Base-by-base conservation (phyloP, 345 rosid species). In the Laguncularia racemosa region DNA sequence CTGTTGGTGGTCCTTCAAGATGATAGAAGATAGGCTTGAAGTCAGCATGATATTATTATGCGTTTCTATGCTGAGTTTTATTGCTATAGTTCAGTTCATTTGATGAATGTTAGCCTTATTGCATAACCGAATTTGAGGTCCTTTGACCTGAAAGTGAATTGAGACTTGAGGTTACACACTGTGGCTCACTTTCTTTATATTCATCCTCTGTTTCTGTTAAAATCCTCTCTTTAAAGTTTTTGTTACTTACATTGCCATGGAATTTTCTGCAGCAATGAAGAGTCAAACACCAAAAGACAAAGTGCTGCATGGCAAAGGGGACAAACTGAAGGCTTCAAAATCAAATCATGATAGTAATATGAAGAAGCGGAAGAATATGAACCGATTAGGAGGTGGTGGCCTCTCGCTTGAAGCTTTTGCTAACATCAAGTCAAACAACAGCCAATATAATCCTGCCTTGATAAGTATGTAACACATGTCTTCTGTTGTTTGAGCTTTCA, bases 351-450 rank as follows among this genome's bases (percentile, higher is more conserved):
- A 33, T 33, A 55, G 46, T 48, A 69, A 53, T 59, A 60, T 44
- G 73, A 71, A 52, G 70, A 77, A 53, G 71, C 9, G 40, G 11
- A 82, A 70, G 82, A 92, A 89, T 77, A 63, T 84, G 73, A 72
- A 56, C 75, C 77, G 93, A 60, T 66, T 89, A 45, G 87, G 96
- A 58, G 98, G 96, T 55, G 71, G 72, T 44, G 95, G 88, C 59
- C 96, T 92, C 63, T 89, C 96, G 11, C 96, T 92, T 26, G 80
- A 83, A 61, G 81, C 88, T 12, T 89, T 86, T 54, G 93, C 88
- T 16, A 86, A 81, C 62, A 67, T 80, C 43, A 89, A 84, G 70
- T 80, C 89, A 6, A 67, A 58, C 12, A 67, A 53, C 66, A 68
- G 53, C 20, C 58, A 63, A 54, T 78, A 81, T 73, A 92, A 88